Conservation (phyloP, 768 basidiomycete genomes). For the Panus rudis region DNA sequence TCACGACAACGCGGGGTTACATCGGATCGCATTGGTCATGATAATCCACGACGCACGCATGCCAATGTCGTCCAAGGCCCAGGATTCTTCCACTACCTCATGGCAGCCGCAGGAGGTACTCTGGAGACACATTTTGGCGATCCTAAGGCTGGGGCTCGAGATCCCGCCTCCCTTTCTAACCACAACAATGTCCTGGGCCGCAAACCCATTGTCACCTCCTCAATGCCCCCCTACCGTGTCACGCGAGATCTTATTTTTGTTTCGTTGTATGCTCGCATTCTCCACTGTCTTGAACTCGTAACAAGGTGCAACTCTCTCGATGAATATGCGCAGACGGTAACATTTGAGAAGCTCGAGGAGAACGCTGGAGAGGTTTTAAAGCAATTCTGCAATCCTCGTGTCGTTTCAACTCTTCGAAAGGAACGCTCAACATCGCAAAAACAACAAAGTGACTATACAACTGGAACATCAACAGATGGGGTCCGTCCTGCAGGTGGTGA, state of each 20-base stretch:
- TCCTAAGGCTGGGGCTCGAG: slow-evolving; percentile 19
- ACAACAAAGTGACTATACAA: too few species aligned
- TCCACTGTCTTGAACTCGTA: slow-evolving; percentile 21
- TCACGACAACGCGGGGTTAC: slow-evolving; percentile 24
- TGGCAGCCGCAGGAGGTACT: slow-evolving; percentile 25
- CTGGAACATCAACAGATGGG: neutral
- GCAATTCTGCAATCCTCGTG: too few species aligned
- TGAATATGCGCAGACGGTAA: slow-evolving; percentile 11
- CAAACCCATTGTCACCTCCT: slow-evolving; percentile 21
- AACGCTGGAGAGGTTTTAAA: slow-evolving; percentile 7
- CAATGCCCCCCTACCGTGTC: slow-evolving; percentile 24
- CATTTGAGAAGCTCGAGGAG: slow-evolving; percentile 13
- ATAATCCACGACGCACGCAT: slow-evolving; percentile 18
- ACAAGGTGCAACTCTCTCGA: slow-evolving; percentile 10
- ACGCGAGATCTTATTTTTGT: slow-evolving; percentile 24
- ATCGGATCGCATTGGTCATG: slow-evolving; percentile 25
- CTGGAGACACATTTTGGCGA: slow-evolving; percentile 27
- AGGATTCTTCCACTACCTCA: slow-evolving; percentile 33
- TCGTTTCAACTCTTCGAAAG: too few species aligned
- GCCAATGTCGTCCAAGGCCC: slow-evolving; percentile 22
- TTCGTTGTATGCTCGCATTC: slow-evolving; percentile 22
- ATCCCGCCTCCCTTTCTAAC: slow-evolving; percentile 27
- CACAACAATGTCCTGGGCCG: slow-evolving; percentile 28
- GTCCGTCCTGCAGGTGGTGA: slow-evolving; percentile 4
- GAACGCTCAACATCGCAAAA: too few species aligned